Evolutionary conservation across 1,284 basidiomycete species (phyloP).

Genomic region (Ustilago crameri): DNA sequence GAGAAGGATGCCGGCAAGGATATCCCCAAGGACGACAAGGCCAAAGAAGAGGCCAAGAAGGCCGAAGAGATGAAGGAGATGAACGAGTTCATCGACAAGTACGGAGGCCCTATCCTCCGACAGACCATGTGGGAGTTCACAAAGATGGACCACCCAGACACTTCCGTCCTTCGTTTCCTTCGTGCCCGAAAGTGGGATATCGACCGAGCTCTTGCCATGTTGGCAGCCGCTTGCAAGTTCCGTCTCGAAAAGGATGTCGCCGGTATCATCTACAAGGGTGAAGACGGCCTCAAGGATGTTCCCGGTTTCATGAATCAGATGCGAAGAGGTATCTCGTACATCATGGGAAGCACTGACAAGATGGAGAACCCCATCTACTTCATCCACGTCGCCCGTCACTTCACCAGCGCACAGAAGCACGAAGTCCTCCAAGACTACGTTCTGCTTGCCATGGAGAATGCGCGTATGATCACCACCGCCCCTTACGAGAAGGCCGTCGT

Average conservation of each 20-base stretch:
- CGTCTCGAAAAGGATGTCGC: slow-evolving; percentile 66
- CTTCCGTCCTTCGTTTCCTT: slow-evolving; percentile 66
- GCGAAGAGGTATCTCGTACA: slow-evolving; percentile 68
- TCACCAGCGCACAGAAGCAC: slow-evolving; percentile 66
- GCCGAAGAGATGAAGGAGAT: slow-evolving; percentile 60
- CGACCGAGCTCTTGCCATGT: slow-evolving; percentile 67
- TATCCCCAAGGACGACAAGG: slow-evolving; percentile 65
- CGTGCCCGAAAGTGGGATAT: slow-evolving; percentile 68
- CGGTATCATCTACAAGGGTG: slow-evolving; percentile 65
- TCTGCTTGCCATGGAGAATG: slow-evolving; percentile 65
- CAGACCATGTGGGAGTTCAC: slow-evolving; percentile 61
- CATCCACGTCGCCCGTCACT: slow-evolving; percentile 67
- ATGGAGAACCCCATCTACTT: slow-evolving; percentile 67
- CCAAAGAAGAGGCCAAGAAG: slow-evolving; percentile 65
- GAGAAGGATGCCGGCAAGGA: slow-evolving; percentile 57
- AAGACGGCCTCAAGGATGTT: slow-evolving; percentile 66
- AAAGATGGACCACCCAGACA: slow-evolving; percentile 65
- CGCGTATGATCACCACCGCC: slow-evolving; percentile 62
- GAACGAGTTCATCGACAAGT: slow-evolving; percentile 63
- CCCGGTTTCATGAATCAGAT: slow-evolving; percentile 68
- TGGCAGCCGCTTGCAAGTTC: slow-evolving; percentile 67
- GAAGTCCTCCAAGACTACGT: slow-evolving; percentile 67
- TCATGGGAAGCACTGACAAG: slow-evolving; percentile 64
- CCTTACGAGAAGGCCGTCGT: slow-evolving; percentile 65
- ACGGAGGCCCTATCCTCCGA: slow-evolving; percentile 64